phyloP scores from a whole-genome alignment of 345 rosid species.

The Mercurialis annua region DNA sequence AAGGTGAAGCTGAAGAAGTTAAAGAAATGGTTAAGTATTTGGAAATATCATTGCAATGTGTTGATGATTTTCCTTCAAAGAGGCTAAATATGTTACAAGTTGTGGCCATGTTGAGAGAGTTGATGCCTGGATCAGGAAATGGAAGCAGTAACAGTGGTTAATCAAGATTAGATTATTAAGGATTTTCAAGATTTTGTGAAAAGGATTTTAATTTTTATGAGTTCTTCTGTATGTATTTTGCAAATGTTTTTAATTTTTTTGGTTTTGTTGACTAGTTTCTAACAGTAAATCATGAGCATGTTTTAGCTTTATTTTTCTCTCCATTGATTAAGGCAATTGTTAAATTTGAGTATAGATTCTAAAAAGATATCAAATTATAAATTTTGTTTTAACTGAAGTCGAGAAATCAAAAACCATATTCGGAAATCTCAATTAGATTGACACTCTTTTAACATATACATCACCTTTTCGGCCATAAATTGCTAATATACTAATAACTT shows the following conservation, averaged over 20 bases:
- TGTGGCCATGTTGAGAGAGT: slow-evolving; percentile 76
- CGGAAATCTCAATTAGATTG: too few relatives aligned
- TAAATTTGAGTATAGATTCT: too few relatives aligned
- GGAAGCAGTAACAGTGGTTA: slow-evolving; percentile 58
- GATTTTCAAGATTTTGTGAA: slow-evolving; percentile 23
- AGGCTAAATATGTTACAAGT: slow-evolving; percentile 90
- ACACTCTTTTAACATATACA: too few relatives aligned
- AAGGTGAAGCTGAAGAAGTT: slow-evolving; percentile 53
- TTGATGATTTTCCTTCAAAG: slow-evolving; percentile 82
- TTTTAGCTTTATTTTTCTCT: neutral
- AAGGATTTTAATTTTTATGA: slow-evolving; percentile 5
- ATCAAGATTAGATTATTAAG: slow-evolving; percentile 15
- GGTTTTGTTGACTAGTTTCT: neutral
- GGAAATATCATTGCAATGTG: slow-evolving; percentile 79
- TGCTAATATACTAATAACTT: too few relatives aligned
- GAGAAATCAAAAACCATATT: too few relatives aligned
- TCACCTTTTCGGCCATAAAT: too few relatives aligned
- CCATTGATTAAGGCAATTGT: neutral
- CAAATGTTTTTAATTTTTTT: slow-evolving; percentile 18
- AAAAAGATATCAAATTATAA: too few relatives aligned
- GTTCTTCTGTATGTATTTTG: slow-evolving; percentile 33
- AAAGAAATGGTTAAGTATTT: slow-evolving; percentile 81
- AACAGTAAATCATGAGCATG: slow-evolving; percentile 5
- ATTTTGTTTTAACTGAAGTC: too few relatives aligned
- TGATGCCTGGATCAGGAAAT: slow-evolving; percentile 52